Evolutionary conservation across 2,329 filamentous ascomycete genomes (phyloP).

Genomic region (Tolypocladium pustulatum): DNA sequence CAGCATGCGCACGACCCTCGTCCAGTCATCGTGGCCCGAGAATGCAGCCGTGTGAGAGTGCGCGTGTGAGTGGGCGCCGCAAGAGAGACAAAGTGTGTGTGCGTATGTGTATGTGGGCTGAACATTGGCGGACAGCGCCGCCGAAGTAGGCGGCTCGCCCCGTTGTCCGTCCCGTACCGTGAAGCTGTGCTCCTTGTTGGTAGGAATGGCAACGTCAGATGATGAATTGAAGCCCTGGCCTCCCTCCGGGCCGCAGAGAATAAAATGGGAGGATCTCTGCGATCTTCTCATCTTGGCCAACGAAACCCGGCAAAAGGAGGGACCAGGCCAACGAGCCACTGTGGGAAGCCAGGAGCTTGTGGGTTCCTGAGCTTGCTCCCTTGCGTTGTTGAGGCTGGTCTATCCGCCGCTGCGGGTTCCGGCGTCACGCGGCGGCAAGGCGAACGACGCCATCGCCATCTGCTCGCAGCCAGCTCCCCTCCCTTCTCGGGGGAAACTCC

Average conservation of each 20-base stretch:
- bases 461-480: neutral
- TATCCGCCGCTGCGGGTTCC: neutral
- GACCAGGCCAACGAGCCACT: neutral
- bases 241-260: neutral
- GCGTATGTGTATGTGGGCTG: neutral
- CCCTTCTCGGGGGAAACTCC: neutral
- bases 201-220: neutral
- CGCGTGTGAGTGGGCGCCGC: neutral
- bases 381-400: neutral
- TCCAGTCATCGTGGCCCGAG: neutral
- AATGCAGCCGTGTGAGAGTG: neutral
- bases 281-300: neutral
- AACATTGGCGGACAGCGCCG: neutral
- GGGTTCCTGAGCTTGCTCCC: neutral
- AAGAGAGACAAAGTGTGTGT: neutral
- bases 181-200: neutral
- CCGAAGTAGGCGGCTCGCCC: neutral
- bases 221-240: neutral
- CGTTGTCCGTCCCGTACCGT: neutral
- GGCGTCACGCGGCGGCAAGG: neutral
- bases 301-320: neutral
- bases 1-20: neutral
- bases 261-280: neutral
- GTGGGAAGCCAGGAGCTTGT: neutral
- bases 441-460: neutral